Evolutionary conservation across 306 rosid genomes (phyloP).

Genomic region (Pyrus betulifolia): DNA sequence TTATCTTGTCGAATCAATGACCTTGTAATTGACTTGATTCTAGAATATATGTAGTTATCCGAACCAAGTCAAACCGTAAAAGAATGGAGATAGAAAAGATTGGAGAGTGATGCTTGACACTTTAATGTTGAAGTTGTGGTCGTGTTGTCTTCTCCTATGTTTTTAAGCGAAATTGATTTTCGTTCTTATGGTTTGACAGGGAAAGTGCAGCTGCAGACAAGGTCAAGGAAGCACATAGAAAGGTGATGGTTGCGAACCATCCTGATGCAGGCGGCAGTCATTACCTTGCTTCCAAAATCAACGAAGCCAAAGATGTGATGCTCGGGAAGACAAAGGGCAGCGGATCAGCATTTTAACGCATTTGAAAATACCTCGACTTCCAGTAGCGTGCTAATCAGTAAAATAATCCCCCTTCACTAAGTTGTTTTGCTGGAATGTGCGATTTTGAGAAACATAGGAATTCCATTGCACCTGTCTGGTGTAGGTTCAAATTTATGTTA

Average conservation of each 20-base stretch:
- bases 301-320: slow-evolving; percentile 69
- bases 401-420: not conserved
- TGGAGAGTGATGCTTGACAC: not conserved
- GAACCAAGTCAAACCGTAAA: not conserved
- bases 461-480: not conserved
- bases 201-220: slow-evolving; percentile 54
- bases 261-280: slow-evolving; percentile 77
- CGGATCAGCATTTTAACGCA: slow-evolving; percentile 48
- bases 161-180: not conserved
- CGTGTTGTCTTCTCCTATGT: not conserved
- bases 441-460: not conserved
- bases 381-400: not conserved
- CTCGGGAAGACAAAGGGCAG: slow-evolving; percentile 49
- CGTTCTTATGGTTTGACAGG: slow-evolving; percentile 26
- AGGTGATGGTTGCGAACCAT: slow-evolving; percentile 77
- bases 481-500: slow-evolving; percentile 5
- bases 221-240: slow-evolving; percentile 72
- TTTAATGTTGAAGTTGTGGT: not conserved
- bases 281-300: slow-evolving; percentile 77
- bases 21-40: not conserved
- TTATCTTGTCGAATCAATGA: not conserved
- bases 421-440: not conserved
- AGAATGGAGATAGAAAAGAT: not conserved
- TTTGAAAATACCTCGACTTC: slow-evolving; percentile 2
- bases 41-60: not conserved